These are phyloP conservation scores for Aspergillus sclerotioniger DNA, from an alignment of 495 filamentous ascomycete genomes.

Conservation along the genomic window DNA sequence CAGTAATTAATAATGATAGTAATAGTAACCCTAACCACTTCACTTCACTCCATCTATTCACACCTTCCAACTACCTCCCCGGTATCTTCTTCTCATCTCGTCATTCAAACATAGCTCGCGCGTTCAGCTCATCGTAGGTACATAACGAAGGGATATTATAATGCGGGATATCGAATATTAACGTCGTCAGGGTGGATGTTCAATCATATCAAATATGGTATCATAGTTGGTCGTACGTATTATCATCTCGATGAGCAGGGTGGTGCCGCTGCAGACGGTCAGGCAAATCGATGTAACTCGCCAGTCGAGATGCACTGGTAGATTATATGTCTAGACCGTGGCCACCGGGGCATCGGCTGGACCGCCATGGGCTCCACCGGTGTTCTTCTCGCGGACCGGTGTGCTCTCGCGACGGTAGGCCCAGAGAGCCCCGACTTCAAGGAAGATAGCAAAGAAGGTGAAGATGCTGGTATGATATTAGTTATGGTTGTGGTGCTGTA, in stretches of 20 bases:
- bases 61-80: not conserved
- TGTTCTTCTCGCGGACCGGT: slow-evolving; percentile 27
- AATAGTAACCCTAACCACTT: too few relatives aligned
- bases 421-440: slow-evolving; percentile 55
- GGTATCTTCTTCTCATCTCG: too few relatives aligned
- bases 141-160: not conserved
- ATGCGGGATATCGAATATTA: slow-evolving; percentile 6
- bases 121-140: not conserved
- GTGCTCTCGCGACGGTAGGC: slow-evolving; percentile 30
- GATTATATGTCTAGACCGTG: not conserved
- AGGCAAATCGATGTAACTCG: not conserved
- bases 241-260: not conserved
- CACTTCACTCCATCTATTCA: too few relatives aligned
- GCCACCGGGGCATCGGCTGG: slow-evolving; percentile 25
- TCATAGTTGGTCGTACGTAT: not conserved
- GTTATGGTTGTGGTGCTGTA: not conserved
- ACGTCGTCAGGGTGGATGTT: not conserved
- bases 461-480: slow-evolving; percentile 28
- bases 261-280: not conserved
- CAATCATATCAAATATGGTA: not conserved
- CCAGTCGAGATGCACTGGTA: not conserved
- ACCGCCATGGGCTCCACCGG: slow-evolving; percentile 28
- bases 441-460: slow-evolving; percentile 51
- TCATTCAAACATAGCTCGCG: not conserved
- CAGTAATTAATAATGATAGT: too few relatives aligned